phyloP scores from a whole-genome alignment of 345 rosid species.

The Hirschfeldia incana region DNA sequence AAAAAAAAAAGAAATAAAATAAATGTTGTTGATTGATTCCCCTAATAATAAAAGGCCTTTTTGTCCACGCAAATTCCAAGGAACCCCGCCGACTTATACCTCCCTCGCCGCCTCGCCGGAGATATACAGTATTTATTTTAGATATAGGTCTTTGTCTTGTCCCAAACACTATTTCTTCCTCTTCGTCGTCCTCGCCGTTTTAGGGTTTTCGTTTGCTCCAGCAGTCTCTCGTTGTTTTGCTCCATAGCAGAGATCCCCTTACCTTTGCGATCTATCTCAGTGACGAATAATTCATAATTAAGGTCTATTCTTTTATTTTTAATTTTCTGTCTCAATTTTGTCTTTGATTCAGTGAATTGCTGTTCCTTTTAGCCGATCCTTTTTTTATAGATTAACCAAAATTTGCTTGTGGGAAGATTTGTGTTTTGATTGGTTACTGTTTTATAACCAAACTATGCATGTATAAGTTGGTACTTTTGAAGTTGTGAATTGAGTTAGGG shows the following conservation, averaged over 20 bases:
- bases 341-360: neutral
- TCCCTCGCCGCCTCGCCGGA: neutral
- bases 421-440: too few relatives aligned
- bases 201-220: constrained; percentile 33
- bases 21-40: too few relatives aligned
- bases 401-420: too few relatives aligned
- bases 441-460: too few relatives aligned
- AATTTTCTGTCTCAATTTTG: neutral
- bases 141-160: constrained; percentile 3
- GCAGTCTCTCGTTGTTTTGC: neutral
- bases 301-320: neutral
- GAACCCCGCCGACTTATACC: constrained; percentile 24
- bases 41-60: neutral
- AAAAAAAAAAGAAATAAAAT: too few relatives aligned
- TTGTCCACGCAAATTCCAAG: constrained; percentile 29
- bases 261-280: neutral
- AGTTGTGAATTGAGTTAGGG: neutral
- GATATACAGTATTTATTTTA: neutral
- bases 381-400: neutral
- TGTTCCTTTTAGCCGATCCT: neutral
- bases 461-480: neutral
- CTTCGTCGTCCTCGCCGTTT: constrained; percentile 4
- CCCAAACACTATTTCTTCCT: neutral
- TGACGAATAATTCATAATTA: neutral
- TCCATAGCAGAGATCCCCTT: constrained; percentile 14